Evolutionary conservation across 148 eudicot genomes (phyloP).

Genomic region (Rhododendron ferrugineum): DNA sequence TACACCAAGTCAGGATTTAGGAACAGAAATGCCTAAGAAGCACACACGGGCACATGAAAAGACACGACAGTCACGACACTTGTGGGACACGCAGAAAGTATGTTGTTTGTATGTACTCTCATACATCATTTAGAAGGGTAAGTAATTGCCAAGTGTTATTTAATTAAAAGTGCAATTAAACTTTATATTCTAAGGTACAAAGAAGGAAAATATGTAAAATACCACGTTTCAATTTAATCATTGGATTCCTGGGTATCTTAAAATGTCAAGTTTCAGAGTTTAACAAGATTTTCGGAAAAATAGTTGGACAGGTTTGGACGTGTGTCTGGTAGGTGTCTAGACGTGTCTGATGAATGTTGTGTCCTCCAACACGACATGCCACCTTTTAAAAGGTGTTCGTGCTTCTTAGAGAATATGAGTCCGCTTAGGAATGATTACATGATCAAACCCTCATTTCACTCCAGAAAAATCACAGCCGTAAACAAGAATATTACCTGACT

Average conservation of each 20-base stretch:
- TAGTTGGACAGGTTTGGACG: background rate
- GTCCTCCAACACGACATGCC: too few relatives aligned
- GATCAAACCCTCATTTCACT: background rate
- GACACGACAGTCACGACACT: background rate
- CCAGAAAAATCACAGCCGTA: background rate
- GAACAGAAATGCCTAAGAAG: background rate
- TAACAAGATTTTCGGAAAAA: background rate
- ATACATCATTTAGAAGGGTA: background rate
- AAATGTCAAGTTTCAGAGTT: background rate
- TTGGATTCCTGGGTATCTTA: background rate
- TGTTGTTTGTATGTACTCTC: background rate
- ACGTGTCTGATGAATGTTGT: background rate
- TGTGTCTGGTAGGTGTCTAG: background rate
- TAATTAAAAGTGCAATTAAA: background rate
- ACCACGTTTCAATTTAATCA: background rate
- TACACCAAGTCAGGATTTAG: background rate
- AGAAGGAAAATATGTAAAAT: background rate
- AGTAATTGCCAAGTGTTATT: background rate
- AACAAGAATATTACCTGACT: constrained; percentile 44
- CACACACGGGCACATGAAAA: background rate
- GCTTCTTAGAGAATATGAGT: background rate
- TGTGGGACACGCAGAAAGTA: background rate
- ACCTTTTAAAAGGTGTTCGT: background rate
- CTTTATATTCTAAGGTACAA: background rate
- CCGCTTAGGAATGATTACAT: background rate